Base-by-base conservation (phyloP, 2,329 filamentous ascomycete species). In the Paracoccidioides lutzii region DNA sequence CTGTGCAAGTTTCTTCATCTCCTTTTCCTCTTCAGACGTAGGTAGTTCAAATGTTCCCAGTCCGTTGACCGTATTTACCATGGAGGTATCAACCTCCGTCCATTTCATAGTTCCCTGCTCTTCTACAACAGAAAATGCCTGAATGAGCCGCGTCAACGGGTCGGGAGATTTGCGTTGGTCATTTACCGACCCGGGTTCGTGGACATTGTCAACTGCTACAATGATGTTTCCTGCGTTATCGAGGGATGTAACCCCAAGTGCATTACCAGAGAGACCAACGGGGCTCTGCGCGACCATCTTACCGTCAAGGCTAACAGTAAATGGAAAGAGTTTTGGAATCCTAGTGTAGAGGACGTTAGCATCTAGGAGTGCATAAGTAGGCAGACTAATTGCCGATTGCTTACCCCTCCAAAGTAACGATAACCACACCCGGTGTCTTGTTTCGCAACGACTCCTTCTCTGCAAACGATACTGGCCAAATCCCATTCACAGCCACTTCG, bases 241-340 rank as follows among this genome's bases (percentile, higher is more conserved):
- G 9, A 65, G 54, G n/a, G 58, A 54, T 15, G 71, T 63, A n/a
- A 80, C 63, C 64, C 83, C 80, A 4, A 91, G 77, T 0, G 83
- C 79, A 62, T 87, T 89, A 6, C 85, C 85, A 2, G 76, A 73
- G 4, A 88, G 68, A 42, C 74, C 68, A 54, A 88, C 64, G 52
- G 76, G 78, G 48, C 76, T 70, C 6, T 69, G 67, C 58, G 78
- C 73, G 7, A 72, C 67, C 43, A 88, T 73, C 12, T 66, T 69
- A 58, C 77, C 78, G 51, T 78, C 67, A 0, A 66, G 58, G n/a
- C 68, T 67, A 5, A 86, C 73, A n/a, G 71, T 70, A 72, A 85
- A 87, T 55, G 79, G 72, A 68, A 91, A 83, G 7, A 94, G 61
- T 76, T 73, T 70, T 85, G 84, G 30, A 85, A 71, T 43, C 78